A percentile compares a stretch with the other conserved stretches of the same genome.
Evolutionary conservation across 805 yeast genomes (phyloP).

Genomic region (Candida maltosa): DNA sequence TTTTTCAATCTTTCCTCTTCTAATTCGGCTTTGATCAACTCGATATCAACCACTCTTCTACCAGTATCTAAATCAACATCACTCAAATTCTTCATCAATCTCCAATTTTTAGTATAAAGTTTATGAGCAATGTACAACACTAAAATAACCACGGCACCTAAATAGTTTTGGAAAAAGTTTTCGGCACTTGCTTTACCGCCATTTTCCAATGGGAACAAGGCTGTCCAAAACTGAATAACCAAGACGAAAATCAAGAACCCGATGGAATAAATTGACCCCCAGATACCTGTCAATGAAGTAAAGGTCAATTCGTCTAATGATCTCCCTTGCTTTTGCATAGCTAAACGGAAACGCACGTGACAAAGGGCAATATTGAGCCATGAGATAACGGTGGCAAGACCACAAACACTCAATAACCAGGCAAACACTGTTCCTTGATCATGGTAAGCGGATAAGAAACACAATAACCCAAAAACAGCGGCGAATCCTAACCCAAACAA

Average conservation of each 20-base stretch:
- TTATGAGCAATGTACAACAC: conserved; percentile 40
- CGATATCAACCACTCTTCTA: conserved; percentile 28
- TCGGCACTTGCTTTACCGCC: conserved; percentile 24
- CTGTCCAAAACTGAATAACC: conserved; percentile 36
- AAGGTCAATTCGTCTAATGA: conserved; percentile 32
- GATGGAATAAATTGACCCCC: conserved; percentile 34
- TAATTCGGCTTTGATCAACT: conserved; percentile 29
- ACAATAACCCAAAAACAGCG: conserved; percentile 34
- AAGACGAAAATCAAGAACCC: conserved; percentile 29
- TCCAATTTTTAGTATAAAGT: conserved; percentile 27
- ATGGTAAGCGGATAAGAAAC: conserved; percentile 33
- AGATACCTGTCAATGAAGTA: conserved; percentile 30
- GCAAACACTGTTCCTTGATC: conserved; percentile 31
- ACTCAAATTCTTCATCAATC: conserved; percentile 23
- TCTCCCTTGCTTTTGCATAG: conserved; percentile 30
- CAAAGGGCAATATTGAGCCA: conserved; percentile 40
- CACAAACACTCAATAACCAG: conserved; percentile 41
- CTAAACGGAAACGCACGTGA: conserved; percentile 40
- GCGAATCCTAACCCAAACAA: conserved; percentile 33
- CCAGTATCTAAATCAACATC: conserved; percentile 39
- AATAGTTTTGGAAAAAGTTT: conserved; percentile 37
- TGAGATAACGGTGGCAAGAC: conserved; percentile 38
- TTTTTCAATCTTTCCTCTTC: conserved; percentile 29
- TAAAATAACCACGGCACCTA: conserved; percentile 28
- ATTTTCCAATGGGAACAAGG: conserved; percentile 36